Conservation (phyloP, 2,329 filamentous ascomycete species). For the Alternaria solani region DNA sequence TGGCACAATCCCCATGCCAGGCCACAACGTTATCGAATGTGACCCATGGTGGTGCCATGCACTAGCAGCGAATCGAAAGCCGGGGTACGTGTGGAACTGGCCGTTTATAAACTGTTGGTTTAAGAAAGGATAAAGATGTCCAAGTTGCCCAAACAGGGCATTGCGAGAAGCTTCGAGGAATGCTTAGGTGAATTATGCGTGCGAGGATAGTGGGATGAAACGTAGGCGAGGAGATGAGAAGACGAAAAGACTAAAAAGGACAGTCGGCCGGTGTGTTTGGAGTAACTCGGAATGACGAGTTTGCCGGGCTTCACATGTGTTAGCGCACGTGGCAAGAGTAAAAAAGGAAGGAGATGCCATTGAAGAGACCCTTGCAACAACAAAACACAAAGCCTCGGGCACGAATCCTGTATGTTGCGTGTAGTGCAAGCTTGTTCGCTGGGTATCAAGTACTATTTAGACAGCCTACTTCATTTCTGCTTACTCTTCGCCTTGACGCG, state of each 20-base stretch:
- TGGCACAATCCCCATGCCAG: constrained; percentile 31
- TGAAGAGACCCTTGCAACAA: background rate
- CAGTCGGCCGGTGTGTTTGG: background rate
- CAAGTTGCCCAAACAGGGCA: background rate
- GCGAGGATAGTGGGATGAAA: background rate
- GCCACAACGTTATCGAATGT: constrained; percentile 34
- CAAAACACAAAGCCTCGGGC: background rate
- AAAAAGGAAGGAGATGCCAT: background rate
- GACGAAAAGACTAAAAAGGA: background rate
- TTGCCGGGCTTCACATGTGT: background rate
- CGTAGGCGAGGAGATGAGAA: background rate
- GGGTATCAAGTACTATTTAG: constrained; percentile 22
- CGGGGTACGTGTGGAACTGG: background rate
- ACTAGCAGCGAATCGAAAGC: background rate
- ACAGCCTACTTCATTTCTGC: constrained; percentile 8
- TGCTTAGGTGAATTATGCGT: background rate
- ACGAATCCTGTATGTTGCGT: background rate
- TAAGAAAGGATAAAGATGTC: background rate
- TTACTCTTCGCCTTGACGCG: constrained; percentile 48
- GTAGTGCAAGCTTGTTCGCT: background rate
- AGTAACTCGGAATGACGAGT: background rate
- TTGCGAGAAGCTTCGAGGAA: background rate
- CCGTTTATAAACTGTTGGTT: background rate
- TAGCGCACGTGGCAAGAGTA: background rate
- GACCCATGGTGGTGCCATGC: constrained; percentile 42